phyloP scores from a whole-genome alignment of 2,329 filamentous ascomycete genomes.

The Pseudogymnoascus sp. region DNA sequence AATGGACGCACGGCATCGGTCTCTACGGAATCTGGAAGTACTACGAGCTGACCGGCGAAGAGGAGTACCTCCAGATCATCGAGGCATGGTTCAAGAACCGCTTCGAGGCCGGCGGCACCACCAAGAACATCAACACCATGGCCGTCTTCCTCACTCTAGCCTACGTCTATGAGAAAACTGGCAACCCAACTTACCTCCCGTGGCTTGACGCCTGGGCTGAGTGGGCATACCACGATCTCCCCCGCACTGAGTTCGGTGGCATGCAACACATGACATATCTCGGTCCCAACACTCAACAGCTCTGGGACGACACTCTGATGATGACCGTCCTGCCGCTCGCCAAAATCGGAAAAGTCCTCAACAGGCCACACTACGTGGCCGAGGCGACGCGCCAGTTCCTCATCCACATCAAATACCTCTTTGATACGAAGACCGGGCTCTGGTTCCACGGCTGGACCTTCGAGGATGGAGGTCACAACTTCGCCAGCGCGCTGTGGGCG shows the following conservation, averaged over 20 bases:
- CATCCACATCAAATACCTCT: slow-evolving; percentile 69
- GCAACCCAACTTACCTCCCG: slow-evolving; percentile 58
- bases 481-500: slow-evolving; percentile 49
- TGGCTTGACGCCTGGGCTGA: slow-evolving; percentile 77
- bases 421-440: slow-evolving; percentile 60
- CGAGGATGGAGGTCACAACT: slow-evolving; percentile 55
- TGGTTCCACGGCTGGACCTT: slow-evolving; percentile 83
- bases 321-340: slow-evolving; percentile 76
- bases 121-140: slow-evolving; percentile 84
- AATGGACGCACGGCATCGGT: slow-evolving; percentile 74
- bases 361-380: slow-evolving; percentile 62
- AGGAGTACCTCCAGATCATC: slow-evolving; percentile 54
- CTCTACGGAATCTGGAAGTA: slow-evolving; percentile 78
- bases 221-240: slow-evolving; percentile 71
- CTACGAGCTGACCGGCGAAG: slow-evolving; percentile 60
- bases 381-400: slow-evolving; percentile 73
- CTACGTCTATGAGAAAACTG: slow-evolving; percentile 66
- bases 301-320: slow-evolving; percentile 83
- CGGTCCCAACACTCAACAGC: slow-evolving; percentile 60
- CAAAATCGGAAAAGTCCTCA: slow-evolving; percentile 66
- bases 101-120: slow-evolving; percentile 41
- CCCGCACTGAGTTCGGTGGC: slow-evolving; percentile 57
- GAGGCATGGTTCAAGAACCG: slow-evolving; percentile 59
- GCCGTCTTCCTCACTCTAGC: slow-evolving; percentile 67
- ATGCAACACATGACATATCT: slow-evolving; percentile 38